Base-by-base conservation (phyloP, 2,329 filamentous ascomycete genomes). In the Phaeosphaeriaceae sp. region DNA sequence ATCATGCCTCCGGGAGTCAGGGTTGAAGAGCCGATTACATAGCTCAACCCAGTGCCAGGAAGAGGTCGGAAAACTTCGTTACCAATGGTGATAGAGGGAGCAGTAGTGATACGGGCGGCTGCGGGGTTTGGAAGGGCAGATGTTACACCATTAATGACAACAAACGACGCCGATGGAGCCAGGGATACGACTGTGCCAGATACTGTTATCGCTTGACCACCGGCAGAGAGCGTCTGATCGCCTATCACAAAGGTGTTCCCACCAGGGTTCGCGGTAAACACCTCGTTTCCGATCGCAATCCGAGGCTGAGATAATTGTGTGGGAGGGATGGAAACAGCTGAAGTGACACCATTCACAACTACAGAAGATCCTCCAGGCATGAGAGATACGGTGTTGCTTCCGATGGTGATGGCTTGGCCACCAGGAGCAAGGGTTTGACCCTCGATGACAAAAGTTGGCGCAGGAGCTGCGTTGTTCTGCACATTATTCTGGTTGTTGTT, bases 1-100 rank as follows among this genome's bases (percentile, higher is more conserved):
- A 78, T 68, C 20, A 58, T 57, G 9, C 77, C 78, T 13, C 78
- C 79, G 0, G 79, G 76, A 0, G 74, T 79, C 6, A 82, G 72
- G 3, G 73, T 69, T 13, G 72, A 65, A 3, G 73, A 74, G 21
- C 69, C 70, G 42, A 82, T 75, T 1, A 76, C 33, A 56, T 79
- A 80, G 0, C 69, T 72, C 1, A 73, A 73, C 9, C 75, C 76
- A 10, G 67, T 56, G 6, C 73, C 70, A 20, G 69, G 68, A 6
- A 73, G 58, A n/a, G 74, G 63, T 3, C 60, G 68, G 59, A 71
- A 73, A 9, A 68, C 60, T 17, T 51, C 57, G 40, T 68, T 62
- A n/a, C 68, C 74, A 27, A 78, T 65, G 2, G 70, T 74, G 20
- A 78, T 56, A 9, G 25, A 7, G 3, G 69, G 68, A 17, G 75